Base-by-base conservation (phyloP, 108 stramenopile genomes). In the Craspedostauros australis region DNA sequence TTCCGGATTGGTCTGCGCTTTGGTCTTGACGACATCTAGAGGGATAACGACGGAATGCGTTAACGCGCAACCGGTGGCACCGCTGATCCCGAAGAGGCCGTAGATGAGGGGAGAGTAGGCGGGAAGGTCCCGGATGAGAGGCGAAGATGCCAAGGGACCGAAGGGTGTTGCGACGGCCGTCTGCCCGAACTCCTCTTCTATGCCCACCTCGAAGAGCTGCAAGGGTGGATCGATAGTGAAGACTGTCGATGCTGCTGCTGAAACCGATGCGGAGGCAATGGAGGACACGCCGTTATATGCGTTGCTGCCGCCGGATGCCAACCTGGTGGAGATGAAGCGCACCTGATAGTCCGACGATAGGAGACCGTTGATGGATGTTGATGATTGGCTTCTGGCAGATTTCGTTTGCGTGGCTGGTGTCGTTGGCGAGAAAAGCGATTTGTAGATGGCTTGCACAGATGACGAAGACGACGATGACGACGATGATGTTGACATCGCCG, bases 21-120 rank as follows among this genome's bases (percentile, higher is more conserved):
- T 56, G 16, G 92, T 93, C 50, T 96, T 96, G 14, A 93, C 84
- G 2, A 96, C 95, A 59, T 93, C 95, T 5, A 94, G 62, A 5
- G 95, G 95, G 21, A 96, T 79, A 1, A 96, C 93, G 2, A 91
- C 29, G 1, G 83, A 48, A 60, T 96, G 95, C 0, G 95, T 96
- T 24, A 84, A 22, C 12, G 93, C 86, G 58, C 95, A 96, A 5
- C 92, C 95, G 14, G 83, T 56, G 0, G 88, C 92, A 12, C 95
- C 95, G 37, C 73, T 73, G 9, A 95, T 60, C 3, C 91, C 95
- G 34, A 94, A 83, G 15, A 91, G 36, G 16, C 65, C 61, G 45
- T 91, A 91, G 30, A 77, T 76, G 31, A 64, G 39, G 16, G 55
- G 42, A 9, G 67, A 53, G 36, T 50, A 74, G 28, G 52, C 51